A percentile compares a stretch with the other conserved stretches of the same genome.
phyloP scores from a whole-genome alignment of 805 yeast genomes.

The Citeromyces nyonsensis region DNA sequence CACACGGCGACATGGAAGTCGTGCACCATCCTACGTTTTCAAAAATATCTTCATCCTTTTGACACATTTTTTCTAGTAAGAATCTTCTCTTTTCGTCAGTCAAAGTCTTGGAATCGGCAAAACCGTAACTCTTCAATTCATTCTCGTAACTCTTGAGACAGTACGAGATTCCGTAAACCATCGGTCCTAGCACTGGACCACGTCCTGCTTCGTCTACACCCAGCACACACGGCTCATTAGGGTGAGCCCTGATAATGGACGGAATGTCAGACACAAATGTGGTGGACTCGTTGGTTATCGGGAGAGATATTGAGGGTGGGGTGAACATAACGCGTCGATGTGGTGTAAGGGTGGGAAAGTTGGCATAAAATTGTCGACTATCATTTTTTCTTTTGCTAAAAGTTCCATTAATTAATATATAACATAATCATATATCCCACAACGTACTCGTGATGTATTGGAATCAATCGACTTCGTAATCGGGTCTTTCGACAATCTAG shows the following conservation, averaged over 20 bases:
- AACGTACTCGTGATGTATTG: no score
- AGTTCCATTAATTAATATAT: no score
- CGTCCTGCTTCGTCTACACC: conserved; percentile 99
- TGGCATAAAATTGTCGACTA: no score
- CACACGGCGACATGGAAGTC: conserved; percentile 71
- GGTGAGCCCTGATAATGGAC: conserved; percentile 11
- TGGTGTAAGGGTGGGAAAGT: no score
- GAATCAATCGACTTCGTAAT: no score
- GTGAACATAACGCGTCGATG: no score
- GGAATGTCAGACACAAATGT: conserved; percentile 41
- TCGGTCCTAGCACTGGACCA: conserved; percentile 95
- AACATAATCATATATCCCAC: no score
- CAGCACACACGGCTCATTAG: conserved; percentile 30
- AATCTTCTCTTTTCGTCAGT: conserved; percentile 55
- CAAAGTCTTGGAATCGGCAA: conserved; percentile 86
- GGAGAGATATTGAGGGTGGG: conserved; percentile 18
- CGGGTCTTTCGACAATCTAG: no score
- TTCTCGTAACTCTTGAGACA: conserved; percentile 38
- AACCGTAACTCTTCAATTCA: conserved; percentile 44
- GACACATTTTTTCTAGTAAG: conserved; percentile 30
- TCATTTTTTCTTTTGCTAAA: no score
- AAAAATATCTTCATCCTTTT: conserved; percentile 22
- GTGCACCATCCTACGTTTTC: conserved; percentile 78
- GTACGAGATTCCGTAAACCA: conserved; percentile 90
- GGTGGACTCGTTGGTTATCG: conserved; percentile 20